phyloP scores from a whole-genome alignment of 163 green algal genomes.

The Scenedesmus sp. region DNA sequence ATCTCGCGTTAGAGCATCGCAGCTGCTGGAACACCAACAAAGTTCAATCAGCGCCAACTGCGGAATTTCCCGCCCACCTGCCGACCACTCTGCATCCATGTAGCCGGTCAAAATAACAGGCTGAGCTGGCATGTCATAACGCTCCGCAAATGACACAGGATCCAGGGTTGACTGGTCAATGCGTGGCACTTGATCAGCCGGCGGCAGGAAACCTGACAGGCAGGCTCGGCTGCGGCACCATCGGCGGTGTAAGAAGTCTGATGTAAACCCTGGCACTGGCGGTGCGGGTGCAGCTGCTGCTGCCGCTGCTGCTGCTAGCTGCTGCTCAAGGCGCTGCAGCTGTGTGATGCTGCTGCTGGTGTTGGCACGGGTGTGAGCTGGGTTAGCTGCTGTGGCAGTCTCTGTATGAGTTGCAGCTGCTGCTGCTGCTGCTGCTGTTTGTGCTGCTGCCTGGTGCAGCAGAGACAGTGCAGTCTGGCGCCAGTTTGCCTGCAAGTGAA shows the following conservation, averaged over 20 bases:
- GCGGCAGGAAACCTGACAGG: conserved; percentile 47
- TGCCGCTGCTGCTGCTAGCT: background rate
- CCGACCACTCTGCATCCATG: conserved; percentile 31
- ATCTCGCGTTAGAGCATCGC: no score
- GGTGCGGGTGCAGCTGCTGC: background rate
- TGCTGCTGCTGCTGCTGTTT: background rate
- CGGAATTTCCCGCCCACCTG: background rate
- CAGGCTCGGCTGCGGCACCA: conserved; percentile 62
- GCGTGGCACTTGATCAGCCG: conserved; percentile 37
- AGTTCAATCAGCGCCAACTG: no score
- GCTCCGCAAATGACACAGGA: conserved; percentile 10
- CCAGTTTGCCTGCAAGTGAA: conserved; percentile 25
- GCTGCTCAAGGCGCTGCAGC: background rate
- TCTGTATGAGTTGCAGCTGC: background rate
- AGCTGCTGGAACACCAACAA: no score
- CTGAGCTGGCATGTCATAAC: conserved; percentile 43
- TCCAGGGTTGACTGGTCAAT: background rate
- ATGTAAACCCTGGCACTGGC: conserved; percentile 17
- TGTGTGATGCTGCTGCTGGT: background rate
- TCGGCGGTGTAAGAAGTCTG: conserved; percentile 42
- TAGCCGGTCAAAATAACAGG: conserved; percentile 51
- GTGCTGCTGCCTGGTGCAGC: conserved; percentile 9
- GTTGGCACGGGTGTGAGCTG: background rate
- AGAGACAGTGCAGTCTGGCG: conserved; percentile 38
- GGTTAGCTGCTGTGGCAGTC: background rate